These are phyloP conservation scores for Plasmopara halstedii DNA, from an alignment of 352 stramenopile genomes.

Conservation along the genomic window DNA sequence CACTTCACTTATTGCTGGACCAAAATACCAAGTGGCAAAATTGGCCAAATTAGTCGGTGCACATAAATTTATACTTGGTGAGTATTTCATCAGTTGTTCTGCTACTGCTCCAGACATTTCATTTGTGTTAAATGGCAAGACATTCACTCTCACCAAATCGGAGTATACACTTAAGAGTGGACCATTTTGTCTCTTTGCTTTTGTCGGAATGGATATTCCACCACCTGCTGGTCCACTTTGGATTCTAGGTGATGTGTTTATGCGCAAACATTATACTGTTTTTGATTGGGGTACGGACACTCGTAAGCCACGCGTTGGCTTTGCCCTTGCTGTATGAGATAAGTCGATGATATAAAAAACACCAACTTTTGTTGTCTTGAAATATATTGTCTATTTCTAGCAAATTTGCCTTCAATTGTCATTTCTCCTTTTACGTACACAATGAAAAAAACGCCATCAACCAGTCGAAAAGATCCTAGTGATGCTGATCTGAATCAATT, in stretches of 20 bases:
- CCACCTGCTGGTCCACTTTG: constrained; percentile 57
- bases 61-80: constrained; percentile 87
- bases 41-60: constrained; percentile 84
- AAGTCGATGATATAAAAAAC: too few relatives aligned
- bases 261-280: constrained; percentile 93
- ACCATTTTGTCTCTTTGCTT: constrained; percentile 90
- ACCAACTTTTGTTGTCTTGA: too few relatives aligned
- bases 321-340: constrained; percentile 64
- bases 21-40: constrained; percentile 81
- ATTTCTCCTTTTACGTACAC: too few relatives aligned
- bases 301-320: constrained; percentile 77
- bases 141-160: constrained; percentile 88
- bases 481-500: too few relatives aligned
- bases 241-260: constrained; percentile 94
- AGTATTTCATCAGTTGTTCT: constrained; percentile 94
- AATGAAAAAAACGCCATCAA: too few relatives aligned
- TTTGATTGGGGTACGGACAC: constrained; percentile 85
- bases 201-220: constrained; percentile 94
- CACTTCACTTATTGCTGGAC: constrained; percentile 92
- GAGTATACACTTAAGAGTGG: constrained; percentile 92
- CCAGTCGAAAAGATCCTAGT: too few relatives aligned
- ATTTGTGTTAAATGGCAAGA: constrained; percentile 89
- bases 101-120: constrained; percentile 86
- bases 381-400: too few relatives aligned
- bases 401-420: too few relatives aligned